Percentiles rank a stretch among this genome's conserved stretches.
Evolutionary conservation across 306 rosid species (phyloP).

Genomic region (Inga laurina): DNA sequence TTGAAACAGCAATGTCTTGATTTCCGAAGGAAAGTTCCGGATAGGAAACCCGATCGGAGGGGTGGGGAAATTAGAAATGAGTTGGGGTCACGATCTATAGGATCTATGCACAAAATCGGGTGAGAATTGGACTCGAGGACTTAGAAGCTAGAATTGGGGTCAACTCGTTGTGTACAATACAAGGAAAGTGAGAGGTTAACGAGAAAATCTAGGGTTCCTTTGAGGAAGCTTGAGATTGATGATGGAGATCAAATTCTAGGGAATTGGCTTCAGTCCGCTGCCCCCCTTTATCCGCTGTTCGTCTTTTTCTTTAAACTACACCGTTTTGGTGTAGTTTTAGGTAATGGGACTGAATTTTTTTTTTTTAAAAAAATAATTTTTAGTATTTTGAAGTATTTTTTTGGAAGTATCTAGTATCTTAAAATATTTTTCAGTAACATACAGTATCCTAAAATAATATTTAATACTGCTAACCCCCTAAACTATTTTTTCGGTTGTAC

Average conservation of each 20-base stretch:
- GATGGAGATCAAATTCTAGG: conserved; percentile 35
- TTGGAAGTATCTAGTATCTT: too few relatives aligned
- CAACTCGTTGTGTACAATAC: not conserved
- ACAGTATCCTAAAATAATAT: too few relatives aligned
- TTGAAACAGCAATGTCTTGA: conserved; percentile 20
- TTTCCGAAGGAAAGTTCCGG: not conserved
- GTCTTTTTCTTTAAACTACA: too few relatives aligned
- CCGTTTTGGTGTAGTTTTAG: too few relatives aligned
- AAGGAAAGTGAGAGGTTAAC: conserved; percentile 31
- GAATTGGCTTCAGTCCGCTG: too few relatives aligned
- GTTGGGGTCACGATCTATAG: conserved; percentile 39
- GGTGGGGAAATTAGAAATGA: not conserved
- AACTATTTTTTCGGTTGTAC: too few relatives aligned
- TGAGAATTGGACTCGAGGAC: not conserved
- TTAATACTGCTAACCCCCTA: too few relatives aligned
- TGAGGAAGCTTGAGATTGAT: conserved; percentile 28
- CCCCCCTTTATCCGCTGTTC: too few relatives aligned
- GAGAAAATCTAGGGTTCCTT: conserved; percentile 54
- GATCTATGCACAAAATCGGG: conserved; percentile 23
- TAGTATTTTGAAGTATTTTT: too few relatives aligned
- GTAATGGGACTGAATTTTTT: too few relatives aligned
- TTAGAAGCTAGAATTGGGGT: conserved; percentile 19
- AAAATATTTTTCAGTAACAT: too few relatives aligned
- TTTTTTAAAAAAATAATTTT: too few relatives aligned
- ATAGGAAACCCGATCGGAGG: conserved; percentile 32